phyloP scores from a whole-genome alignment of 495 filamentous ascomycete genomes.

The Mytilinidion resinicola region DNA sequence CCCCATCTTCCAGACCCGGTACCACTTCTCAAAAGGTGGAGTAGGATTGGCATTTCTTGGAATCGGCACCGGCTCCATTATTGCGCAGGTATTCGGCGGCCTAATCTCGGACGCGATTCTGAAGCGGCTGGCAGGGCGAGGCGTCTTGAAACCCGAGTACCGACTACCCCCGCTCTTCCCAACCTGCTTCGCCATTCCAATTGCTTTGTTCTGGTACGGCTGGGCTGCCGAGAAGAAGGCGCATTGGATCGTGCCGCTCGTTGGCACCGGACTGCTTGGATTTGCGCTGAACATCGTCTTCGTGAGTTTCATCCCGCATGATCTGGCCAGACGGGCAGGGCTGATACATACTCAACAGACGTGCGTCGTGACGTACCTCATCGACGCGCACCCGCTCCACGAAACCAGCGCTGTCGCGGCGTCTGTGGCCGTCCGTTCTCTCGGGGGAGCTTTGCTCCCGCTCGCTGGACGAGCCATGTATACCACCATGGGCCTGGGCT shows the following conservation, averaged over 20 bases:
- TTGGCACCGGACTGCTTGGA: conserved; percentile 29
- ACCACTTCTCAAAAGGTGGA: conserved; percentile 8
- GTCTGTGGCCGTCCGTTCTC: conserved; percentile 14
- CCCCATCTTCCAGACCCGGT: conserved; percentile 13
- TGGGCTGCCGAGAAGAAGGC: conserved; percentile 23
- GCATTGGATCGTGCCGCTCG: conserved; percentile 31
- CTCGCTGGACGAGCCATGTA: conserved; percentile 20
- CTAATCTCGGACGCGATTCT: conserved; percentile 5
- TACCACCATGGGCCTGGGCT: conserved; percentile 17
- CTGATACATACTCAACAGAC: conserved; percentile 4
- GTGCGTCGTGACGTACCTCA: conserved; percentile 19
- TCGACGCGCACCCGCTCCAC: conserved; percentile 22
- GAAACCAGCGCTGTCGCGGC: conserved; percentile 23
- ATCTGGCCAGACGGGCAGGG: background rate
- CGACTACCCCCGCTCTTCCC: conserved; percentile 28
- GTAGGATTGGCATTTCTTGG: conserved; percentile 21
- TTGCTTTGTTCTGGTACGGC: conserved; percentile 32
- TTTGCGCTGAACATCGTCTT: conserved; percentile 26
- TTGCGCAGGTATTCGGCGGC: conserved; percentile 23
- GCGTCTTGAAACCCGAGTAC: conserved; percentile 25
- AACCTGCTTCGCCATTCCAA: conserved; percentile 18
- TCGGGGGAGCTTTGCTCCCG: conserved; percentile 21
- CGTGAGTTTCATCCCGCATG: conserved; percentile 1
- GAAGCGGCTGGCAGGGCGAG: background rate
- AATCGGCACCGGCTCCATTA: conserved; percentile 21